A percentile compares a stretch with the other conserved stretches of the same genome.
These are phyloP conservation scores for Cudoniella acicularis DNA, from an alignment of 495 filamentous ascomycete genomes.

Conservation along the genomic window DNA sequence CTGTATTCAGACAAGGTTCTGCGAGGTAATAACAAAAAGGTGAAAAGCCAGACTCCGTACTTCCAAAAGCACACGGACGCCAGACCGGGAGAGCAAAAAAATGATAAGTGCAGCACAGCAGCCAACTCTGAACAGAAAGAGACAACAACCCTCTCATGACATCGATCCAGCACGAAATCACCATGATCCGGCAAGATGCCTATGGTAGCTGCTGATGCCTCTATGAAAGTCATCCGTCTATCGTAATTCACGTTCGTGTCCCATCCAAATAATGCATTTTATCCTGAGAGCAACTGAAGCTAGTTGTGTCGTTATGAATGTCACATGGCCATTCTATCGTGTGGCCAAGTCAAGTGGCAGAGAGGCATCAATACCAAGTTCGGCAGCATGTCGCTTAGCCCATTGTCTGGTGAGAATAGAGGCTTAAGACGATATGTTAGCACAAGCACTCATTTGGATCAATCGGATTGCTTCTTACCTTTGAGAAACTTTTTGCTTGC, in stretches of 20 bases:
- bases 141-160: conserved; percentile 4
- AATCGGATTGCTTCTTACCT: conserved; percentile 49
- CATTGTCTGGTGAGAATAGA: conserved; percentile 89
- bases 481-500: conserved; percentile 98
- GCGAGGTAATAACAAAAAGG: conserved; percentile 13
- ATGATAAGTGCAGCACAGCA: conserved; percentile 23
- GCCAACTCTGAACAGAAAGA: conserved; percentile 9
- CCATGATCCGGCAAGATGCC: conserved; percentile 13
- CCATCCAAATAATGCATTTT: conserved; percentile 31
- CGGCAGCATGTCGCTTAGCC: conserved; percentile 71
- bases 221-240: conserved; percentile 24
- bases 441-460: not conserved
- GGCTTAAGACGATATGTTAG: conserved; percentile 51
- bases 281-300: conserved; percentile 13
- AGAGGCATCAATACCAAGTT: conserved; percentile 37
- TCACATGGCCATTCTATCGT: conserved; percentile 17
- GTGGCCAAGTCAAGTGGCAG: conserved; percentile 20
- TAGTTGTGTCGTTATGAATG: conserved; percentile 21
- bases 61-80: conserved; percentile 21
- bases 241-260: conserved; percentile 27
- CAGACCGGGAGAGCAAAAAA: conserved; percentile 18
- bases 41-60: conserved; percentile 23
- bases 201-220: conserved; percentile 9
- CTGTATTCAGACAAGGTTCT: conserved; percentile 17
- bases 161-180: conserved; percentile 9